A percentile compares a stretch with the other conserved stretches of the same genome.
Conservation (phyloP, 1,139 yeast genomes). For the Pichia sp. region DNA sequence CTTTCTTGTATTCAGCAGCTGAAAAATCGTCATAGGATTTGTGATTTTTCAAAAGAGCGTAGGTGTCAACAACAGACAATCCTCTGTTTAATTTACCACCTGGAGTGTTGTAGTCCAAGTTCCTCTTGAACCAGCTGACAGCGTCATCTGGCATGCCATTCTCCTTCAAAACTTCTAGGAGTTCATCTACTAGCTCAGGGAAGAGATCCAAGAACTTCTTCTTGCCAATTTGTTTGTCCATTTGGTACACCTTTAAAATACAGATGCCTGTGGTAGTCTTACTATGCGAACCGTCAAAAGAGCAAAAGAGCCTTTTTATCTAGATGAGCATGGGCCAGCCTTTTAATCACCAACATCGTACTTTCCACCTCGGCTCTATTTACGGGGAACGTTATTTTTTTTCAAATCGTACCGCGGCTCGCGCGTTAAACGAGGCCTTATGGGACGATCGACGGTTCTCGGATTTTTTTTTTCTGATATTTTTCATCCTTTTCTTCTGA, state of each 20-base stretch:
- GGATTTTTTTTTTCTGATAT: neutral
- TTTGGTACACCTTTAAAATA: too few relatives aligned
- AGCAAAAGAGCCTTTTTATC: neutral
- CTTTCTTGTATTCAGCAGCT: constrained; percentile 69
- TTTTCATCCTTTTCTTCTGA: neutral
- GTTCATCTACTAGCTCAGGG: constrained; percentile 74
- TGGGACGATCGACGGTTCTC: constrained; percentile 5
- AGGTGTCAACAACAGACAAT: constrained; percentile 89
- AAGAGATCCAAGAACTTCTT: constrained; percentile 69
- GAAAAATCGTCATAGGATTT: constrained; percentile 54
- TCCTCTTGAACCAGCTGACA: constrained; percentile 75
- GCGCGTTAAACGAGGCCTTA: neutral
- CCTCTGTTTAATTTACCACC: constrained; percentile 98
- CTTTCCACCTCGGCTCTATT: neutral
- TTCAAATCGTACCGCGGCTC: neutral
- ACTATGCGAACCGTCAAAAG: too few relatives aligned
- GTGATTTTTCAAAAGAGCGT: constrained; percentile 67
- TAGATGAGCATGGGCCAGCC: neutral
- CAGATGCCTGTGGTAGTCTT: neutral
- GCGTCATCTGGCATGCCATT: constrained; percentile 89
- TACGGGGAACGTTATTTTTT: neutral
- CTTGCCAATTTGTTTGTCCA: constrained; percentile 44
- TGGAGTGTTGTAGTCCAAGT: constrained; percentile 81
- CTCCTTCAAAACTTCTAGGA: constrained; percentile 54
- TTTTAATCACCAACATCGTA: neutral